Evolutionary conservation across 2,329 filamentous ascomycete genomes (phyloP), one percentile per base, ranked within the genome.

Genomic region (Reticulascus tulasneorum): DNA sequence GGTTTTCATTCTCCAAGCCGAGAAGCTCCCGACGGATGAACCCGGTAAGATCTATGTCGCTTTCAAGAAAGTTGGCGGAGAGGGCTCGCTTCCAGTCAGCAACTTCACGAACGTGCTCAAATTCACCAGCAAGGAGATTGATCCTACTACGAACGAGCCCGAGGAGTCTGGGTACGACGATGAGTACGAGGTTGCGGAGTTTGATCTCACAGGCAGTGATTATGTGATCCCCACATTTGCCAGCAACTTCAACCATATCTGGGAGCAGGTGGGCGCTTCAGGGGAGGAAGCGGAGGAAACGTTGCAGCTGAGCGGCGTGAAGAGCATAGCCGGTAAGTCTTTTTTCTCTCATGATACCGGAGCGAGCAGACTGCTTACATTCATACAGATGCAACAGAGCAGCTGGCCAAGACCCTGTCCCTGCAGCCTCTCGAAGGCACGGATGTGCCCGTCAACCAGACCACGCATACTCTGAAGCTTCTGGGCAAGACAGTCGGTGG

Each of bases 111-210:
- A 97, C 63, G 71, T 87, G 24, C 83, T 98, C 57, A 96, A 93
- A 65, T 98, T 98, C 61, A 96, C 89, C 13, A 93, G 84, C 71
- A 97, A 96, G 68, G 93, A 98, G 65, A 93, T 98, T 48, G 93
- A 98, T 53, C 93, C 93, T 6, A 85, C 85, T 18, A 95, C 87
- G n/a, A 79, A 81, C 47, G 89, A 96, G 64, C 86, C 91, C 1
- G 93, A 98, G 61, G 89, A 94, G 12, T 75, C 69, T 29, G 93
- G 93, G 29, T 97, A 97, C 60, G 91, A 97, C 35, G 93, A 98
- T 55, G 93, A 98, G 66, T 98, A 98, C 58, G 87, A 96, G 66
- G 85, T 97, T 42, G 88, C 93, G 44, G 89, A 96, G 57, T 80
- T 97, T 43, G 90, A 96, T 44, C 78, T 98, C 42, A 77, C 80